phyloP scores from a whole-genome alignment of 768 basidiomycete genomes.

The Clathrus columnatus region DNA sequence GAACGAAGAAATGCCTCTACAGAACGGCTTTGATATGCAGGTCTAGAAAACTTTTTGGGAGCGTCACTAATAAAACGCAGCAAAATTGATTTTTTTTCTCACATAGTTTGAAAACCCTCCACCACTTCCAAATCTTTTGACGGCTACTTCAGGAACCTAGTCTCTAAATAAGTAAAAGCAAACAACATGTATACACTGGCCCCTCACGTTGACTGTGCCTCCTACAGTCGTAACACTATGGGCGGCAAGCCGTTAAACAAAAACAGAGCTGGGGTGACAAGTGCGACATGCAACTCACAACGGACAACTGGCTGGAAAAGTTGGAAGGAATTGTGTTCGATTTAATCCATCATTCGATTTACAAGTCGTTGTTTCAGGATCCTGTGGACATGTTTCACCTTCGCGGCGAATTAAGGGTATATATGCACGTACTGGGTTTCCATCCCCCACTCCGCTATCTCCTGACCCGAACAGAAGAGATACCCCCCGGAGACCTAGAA shows the following conservation, averaged over 20 bases:
- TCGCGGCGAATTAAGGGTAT: constrained; percentile 23
- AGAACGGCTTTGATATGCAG: constrained; percentile 40
- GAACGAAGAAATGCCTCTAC: constrained; percentile 40
- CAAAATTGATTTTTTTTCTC: constrained; percentile 15
- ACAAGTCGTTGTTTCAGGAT: constrained; percentile 47
- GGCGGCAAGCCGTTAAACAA: too few species aligned
- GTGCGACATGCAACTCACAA: constrained; percentile 20
- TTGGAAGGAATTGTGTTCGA: constrained; percentile 38
- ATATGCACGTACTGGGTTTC: constrained; percentile 27
- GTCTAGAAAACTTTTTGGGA: constrained; percentile 38
- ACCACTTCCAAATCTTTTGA: constrained; percentile 43
- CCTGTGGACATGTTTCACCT: constrained; percentile 43
- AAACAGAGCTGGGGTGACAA: too few species aligned
- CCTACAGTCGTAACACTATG: constrained; percentile 63
- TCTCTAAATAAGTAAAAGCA: too few species aligned
- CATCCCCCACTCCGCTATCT: constrained; percentile 58
- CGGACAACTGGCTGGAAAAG: constrained; percentile 50
- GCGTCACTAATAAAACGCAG: too few species aligned
- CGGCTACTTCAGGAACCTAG: constrained; percentile 45
- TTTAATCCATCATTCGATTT: constrained; percentile 52
- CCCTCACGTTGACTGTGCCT: constrained; percentile 41
- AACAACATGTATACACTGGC: too few species aligned
- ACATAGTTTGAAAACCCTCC: constrained; percentile 72
- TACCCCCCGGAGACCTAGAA: constrained; percentile 35
- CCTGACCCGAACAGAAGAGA: constrained; percentile 27